phyloP scores from a whole-genome alignment of 805 yeast species.

The Candida fluviatilis region DNA sequence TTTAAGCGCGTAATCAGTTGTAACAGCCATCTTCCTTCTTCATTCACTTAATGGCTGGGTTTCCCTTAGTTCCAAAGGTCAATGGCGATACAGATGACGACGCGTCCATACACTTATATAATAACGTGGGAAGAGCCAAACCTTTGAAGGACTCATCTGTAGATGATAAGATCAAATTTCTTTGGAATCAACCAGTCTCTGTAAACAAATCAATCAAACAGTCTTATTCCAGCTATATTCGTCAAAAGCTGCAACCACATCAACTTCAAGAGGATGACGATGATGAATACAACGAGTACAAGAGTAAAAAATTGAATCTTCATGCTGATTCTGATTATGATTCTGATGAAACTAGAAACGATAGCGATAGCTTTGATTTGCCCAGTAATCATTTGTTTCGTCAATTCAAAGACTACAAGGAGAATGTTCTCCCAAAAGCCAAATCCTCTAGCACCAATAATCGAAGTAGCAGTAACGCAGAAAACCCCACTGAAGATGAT shows the following conservation, averaged over 20 bases:
- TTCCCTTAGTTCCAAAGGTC: constrained; percentile 33
- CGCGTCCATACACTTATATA: constrained; percentile 36
- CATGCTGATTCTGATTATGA: constrained; percentile 1
- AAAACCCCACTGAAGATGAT: too few relatives aligned
- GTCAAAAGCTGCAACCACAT: too few relatives aligned
- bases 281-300: constrained; percentile 5
- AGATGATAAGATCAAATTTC: constrained; percentile 1
- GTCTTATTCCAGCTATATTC: not conserved
- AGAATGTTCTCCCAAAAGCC: constrained; percentile 2
- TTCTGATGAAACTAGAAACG: constrained; percentile 4
- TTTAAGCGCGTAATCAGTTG: not conserved
- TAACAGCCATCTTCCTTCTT: not conserved
- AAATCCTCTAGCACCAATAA: not conserved
- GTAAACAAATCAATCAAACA: constrained; percentile 5
- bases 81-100: constrained; percentile 41
- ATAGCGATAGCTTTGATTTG: not conserved
- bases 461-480: too few relatives aligned
- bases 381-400: constrained; percentile 11
- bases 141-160: constrained; percentile 20
- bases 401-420: constrained; percentile 7
- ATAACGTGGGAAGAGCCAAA: constrained; percentile 33
- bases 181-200: constrained; percentile 6
- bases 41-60: constrained; percentile 15
- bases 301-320: constrained; percentile 3
- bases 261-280: too few relatives aligned